These are phyloP conservation scores for Kitagawia praeruptora DNA, from an alignment of 129 eudicot genomes.

Conservation along the genomic window DNA sequence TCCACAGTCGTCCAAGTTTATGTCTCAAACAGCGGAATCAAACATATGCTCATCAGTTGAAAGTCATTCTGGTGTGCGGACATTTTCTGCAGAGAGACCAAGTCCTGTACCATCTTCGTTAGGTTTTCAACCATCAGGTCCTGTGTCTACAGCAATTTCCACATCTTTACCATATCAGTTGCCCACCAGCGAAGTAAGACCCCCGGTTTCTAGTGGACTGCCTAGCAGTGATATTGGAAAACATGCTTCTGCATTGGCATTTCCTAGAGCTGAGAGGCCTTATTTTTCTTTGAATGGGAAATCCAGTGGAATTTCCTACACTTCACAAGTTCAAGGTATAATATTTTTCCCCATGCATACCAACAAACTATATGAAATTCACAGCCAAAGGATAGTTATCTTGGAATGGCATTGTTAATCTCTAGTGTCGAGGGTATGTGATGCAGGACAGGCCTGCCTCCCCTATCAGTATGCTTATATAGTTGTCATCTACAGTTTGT, in stretches of 20 bases:
- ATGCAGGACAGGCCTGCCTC: background rate
- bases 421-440: background rate
- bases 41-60: constrained; percentile 37
- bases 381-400: background rate
- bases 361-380: background rate
- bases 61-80: constrained; percentile 30
- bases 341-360: constrained; percentile 3
- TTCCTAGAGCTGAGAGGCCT: constrained; percentile 51
- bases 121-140: constrained; percentile 39
- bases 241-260: constrained; percentile 29
- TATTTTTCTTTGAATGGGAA: constrained; percentile 59
- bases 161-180: constrained; percentile 62
- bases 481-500: background rate
- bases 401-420: constrained; percentile 8
- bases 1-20: constrained; percentile 34
- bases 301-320: constrained; percentile 53
- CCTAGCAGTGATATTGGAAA: constrained; percentile 34
- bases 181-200: constrained; percentile 72
- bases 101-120: constrained; percentile 36
- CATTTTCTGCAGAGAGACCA: constrained; percentile 46
- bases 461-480: background rate
- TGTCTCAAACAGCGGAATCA: constrained; percentile 45
- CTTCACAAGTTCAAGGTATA: constrained; percentile 69
- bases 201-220: constrained; percentile 36
- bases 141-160: constrained; percentile 41